Evolutionary conservation across 305 asterid genomes (phyloP).

Genomic region (Rubia occidens): DNA sequence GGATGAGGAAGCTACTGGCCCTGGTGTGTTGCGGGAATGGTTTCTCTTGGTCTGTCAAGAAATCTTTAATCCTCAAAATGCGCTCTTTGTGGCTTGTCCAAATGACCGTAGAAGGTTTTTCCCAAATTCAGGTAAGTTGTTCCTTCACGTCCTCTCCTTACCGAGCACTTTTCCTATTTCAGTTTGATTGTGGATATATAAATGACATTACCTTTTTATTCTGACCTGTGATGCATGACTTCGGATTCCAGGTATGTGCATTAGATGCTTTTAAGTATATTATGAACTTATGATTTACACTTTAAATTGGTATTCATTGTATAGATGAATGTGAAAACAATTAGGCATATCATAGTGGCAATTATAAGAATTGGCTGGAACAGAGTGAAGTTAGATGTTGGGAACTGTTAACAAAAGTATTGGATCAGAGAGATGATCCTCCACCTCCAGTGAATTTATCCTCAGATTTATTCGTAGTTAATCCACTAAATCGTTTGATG

Average conservation of each 20-base stretch:
- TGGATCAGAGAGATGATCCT: too few relatives aligned
- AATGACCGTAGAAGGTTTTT: constrained; percentile 26
- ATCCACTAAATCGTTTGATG: background rate
- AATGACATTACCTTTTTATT: background rate
- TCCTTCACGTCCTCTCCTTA: background rate
- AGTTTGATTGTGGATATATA: background rate
- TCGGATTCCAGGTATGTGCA: background rate
- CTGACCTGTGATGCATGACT: background rate
- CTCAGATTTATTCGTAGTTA: background rate
- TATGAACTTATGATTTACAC: background rate
- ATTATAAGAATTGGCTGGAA: background rate
- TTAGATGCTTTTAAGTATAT: background rate
- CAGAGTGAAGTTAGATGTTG: background rate
- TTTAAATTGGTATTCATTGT: background rate
- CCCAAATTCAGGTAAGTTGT: constrained; percentile 24
- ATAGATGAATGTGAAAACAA: background rate
- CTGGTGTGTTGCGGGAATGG: constrained; percentile 97
- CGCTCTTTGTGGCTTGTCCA: constrained; percentile 73
- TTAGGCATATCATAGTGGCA: background rate
- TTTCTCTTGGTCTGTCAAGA: constrained; percentile 85
- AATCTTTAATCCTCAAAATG: constrained; percentile 78
- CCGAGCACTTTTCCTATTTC: background rate
- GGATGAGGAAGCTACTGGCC: constrained; percentile 81
- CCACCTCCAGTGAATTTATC: background rate
- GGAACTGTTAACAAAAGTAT: background rate